Percentiles rank a stretch among this genome's conserved stretches.
Conservation (phyloP, 441 rosid species). For the Pelargonium citronellum region DNA sequence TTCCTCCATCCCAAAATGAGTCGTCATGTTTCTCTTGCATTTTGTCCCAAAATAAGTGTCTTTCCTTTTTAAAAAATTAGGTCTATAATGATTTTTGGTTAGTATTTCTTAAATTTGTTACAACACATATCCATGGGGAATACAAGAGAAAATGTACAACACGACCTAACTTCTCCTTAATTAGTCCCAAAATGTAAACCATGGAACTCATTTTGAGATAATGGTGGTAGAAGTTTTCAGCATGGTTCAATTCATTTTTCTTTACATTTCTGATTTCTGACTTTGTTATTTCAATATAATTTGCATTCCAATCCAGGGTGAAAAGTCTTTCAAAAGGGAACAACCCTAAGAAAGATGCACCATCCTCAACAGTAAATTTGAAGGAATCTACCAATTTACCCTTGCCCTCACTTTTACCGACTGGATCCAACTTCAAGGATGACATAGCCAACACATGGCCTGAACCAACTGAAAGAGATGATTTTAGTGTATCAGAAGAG, state of each 20-base stretch:
- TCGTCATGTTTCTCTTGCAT: too few species aligned
- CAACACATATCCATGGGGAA: too few species aligned
- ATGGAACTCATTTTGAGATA: too few species aligned
- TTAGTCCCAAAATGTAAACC: too few species aligned
- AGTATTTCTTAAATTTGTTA: too few species aligned
- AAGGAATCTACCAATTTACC: constrained; percentile 71
- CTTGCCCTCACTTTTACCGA: constrained; percentile 50
- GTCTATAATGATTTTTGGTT: too few species aligned
- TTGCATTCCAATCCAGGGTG: constrained; percentile 58
- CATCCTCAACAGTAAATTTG: constrained; percentile 59
- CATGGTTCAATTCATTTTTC: neutral
- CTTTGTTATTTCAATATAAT: neutral
- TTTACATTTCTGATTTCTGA: neutral
- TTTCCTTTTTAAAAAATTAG: too few species aligned
- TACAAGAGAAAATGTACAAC: too few species aligned
- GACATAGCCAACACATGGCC: constrained; percentile 64
- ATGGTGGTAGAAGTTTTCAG: neutral
- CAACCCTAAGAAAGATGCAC: constrained; percentile 70
- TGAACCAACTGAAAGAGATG: constrained; percentile 67
- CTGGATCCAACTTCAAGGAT: constrained; percentile 55
- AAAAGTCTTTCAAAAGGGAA: constrained; percentile 97
- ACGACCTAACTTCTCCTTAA: constrained; percentile 13
- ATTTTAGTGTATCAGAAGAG: constrained; percentile 60
- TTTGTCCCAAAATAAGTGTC: too few species aligned
- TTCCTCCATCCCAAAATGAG: too few species aligned